A percentile compares a stretch with the other conserved stretches of the same genome.
These are phyloP conservation scores for Nyssa sinensis DNA, from an alignment of 148 eudicot genomes.

Conservation along the genomic window DNA sequence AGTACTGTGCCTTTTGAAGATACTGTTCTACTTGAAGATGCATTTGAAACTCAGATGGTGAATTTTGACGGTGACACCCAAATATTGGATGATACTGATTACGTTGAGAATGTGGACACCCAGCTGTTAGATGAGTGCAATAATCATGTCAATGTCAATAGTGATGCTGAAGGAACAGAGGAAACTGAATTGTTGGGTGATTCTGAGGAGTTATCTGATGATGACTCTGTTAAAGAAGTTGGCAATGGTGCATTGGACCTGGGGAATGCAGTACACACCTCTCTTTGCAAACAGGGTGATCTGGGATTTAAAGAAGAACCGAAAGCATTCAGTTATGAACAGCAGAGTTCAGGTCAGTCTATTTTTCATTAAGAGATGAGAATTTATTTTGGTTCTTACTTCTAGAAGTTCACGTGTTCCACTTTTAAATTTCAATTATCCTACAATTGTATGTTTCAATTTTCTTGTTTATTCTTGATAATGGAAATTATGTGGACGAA, in stretches of 20 bases:
- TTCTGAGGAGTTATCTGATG: constrained; percentile 29
- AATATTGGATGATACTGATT: constrained; percentile 34
- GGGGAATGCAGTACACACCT: neutral
- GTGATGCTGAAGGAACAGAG: constrained; percentile 27
- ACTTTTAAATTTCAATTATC: neutral
- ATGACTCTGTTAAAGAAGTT: constrained; percentile 18
- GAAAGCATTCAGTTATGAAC: constrained; percentile 13
- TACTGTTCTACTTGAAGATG: constrained; percentile 27
- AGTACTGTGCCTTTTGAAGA: constrained; percentile 28
- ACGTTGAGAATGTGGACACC: constrained; percentile 21
- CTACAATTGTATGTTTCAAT: too few species aligned
- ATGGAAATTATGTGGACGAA: neutral
- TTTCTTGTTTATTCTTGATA: neutral
- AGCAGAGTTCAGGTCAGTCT: constrained; percentile 38
- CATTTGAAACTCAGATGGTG: constrained; percentile 40
- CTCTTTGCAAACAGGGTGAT: constrained; percentile 17
- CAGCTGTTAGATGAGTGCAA: constrained; percentile 36
- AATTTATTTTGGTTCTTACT: neutral
- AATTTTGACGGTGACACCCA: constrained; percentile 35
- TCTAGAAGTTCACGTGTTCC: neutral
- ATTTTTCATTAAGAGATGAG: neutral
- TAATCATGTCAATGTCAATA: constrained; percentile 23
- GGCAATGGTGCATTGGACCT: constrained; percentile 13
- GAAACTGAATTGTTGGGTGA: constrained; percentile 34
- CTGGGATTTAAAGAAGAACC: constrained; percentile 15